Conservation (phyloP, 345 rosid genomes). For the Theobroma cacao region DNA sequence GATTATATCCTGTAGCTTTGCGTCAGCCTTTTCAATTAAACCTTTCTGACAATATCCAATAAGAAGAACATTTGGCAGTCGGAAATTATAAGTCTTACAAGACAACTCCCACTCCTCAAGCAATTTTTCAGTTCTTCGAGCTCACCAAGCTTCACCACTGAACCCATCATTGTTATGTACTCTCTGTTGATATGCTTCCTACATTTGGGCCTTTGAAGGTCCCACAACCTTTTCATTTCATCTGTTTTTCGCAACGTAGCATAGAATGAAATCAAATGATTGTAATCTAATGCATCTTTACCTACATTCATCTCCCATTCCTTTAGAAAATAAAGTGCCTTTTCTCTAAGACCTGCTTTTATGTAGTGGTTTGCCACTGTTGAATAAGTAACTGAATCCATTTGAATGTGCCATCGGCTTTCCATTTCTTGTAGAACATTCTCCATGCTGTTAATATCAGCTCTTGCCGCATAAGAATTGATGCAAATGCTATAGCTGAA, state of each 20-base stretch:
- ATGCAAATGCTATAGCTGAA: constrained; percentile 46
- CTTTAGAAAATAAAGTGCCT: constrained; percentile 35
- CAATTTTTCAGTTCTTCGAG: constrained; percentile 38
- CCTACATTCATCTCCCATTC: constrained; percentile 36
- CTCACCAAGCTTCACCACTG: constrained; percentile 35
- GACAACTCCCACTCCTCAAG: constrained; percentile 42
- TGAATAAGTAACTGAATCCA: constrained; percentile 45
- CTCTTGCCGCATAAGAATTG: constrained; percentile 32
- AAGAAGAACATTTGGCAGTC: constrained; percentile 46
- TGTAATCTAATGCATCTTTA: constrained; percentile 32
- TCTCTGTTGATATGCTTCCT: constrained; percentile 36
- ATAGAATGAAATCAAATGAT: constrained; percentile 38
- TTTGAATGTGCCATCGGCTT: constrained; percentile 22
- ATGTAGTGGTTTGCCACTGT: constrained; percentile 32
- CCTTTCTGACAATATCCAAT: constrained; percentile 38
- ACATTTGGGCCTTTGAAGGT: constrained; percentile 26
- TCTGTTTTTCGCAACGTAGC: constrained; percentile 42
- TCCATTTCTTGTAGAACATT: constrained; percentile 38
- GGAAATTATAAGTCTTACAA: constrained; percentile 33
- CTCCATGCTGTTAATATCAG: constrained; percentile 34
- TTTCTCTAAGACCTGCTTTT: constrained; percentile 31
- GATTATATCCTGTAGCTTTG: constrained; percentile 25
- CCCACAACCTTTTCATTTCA: constrained; percentile 45
- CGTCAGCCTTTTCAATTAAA: constrained; percentile 38
- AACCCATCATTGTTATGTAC: constrained; percentile 38